phyloP scores from a whole-genome alignment of 345 rosid species.

The Corymbia maculata region DNA sequence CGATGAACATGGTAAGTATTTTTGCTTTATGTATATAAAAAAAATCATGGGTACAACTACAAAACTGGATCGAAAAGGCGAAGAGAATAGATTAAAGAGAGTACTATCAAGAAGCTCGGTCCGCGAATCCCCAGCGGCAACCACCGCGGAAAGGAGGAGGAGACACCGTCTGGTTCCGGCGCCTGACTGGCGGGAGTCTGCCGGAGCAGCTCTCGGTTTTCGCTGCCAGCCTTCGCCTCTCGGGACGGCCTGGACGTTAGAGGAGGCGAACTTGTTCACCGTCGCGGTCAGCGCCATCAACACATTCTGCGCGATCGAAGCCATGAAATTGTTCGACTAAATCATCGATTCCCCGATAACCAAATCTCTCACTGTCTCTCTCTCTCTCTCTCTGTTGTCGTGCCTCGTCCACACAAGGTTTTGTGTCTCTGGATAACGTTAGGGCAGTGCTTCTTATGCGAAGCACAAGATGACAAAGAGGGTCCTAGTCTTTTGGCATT shows the following conservation, averaged over 20 bases:
- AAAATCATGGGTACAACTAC: not conserved
- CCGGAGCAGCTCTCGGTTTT: not conserved
- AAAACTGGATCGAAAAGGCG: not conserved
- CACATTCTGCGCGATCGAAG: conserved; percentile 61
- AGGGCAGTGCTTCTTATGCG: not conserved
- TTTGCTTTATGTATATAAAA: rapidly evolving
- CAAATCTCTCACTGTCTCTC: not conserved
- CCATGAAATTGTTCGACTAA: not conserved
- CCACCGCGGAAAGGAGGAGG: conserved; percentile 38
- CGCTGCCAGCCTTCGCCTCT: conserved; percentile 22
- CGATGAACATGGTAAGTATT: not conserved
- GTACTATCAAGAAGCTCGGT: conserved; percentile 70
- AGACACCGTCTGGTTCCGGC: conserved; percentile 43
- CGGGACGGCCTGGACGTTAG: conserved; percentile 63
- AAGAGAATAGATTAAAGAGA: not conserved
- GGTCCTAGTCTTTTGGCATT: not conserved
- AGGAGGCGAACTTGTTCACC: conserved; percentile 74
- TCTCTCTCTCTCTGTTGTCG: not conserved
- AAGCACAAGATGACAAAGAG: not conserved
- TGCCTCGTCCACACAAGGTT: not conserved
- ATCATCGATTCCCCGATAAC: not conserved
- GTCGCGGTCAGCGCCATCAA: conserved; percentile 92
- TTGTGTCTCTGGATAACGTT: not conserved
- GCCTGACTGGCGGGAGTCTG: not conserved
- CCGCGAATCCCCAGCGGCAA: conserved; percentile 28